Conservation (phyloP, 176 grass and related monocot species). For the Ananas comosus region DNA sequence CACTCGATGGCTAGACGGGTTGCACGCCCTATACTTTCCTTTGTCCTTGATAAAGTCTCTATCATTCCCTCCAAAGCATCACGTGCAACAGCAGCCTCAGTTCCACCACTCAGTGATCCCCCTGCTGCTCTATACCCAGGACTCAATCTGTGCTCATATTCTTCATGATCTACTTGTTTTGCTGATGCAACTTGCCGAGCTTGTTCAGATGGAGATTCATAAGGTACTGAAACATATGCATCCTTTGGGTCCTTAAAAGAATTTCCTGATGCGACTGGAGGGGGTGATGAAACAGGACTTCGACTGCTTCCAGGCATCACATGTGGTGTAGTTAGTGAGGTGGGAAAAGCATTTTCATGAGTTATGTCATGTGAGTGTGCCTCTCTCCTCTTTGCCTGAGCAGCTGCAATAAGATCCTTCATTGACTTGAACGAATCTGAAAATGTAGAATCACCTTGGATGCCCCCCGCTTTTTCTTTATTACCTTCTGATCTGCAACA, state of each 20-base stretch:
- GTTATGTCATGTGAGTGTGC: conserved; percentile 43
- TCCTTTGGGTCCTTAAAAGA: conserved; percentile 39
- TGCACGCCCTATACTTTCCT: conserved; percentile 97
- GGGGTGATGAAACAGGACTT: conserved; percentile 40
- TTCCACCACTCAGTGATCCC: conserved; percentile 40
- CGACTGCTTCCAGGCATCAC: conserved; percentile 56
- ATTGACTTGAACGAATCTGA: conserved; percentile 48
- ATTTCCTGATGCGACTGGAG: conserved; percentile 55
- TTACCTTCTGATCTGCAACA: conserved; percentile 40
- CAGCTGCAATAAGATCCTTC: conserved; percentile 96
- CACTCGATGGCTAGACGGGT: conserved; percentile 90
- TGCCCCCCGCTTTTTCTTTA: conserved; percentile 27
- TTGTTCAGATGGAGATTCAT: conserved; percentile 28
- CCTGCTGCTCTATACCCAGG: conserved; percentile 32
- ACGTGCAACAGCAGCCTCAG: conserved; percentile 74
- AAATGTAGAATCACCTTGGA: conserved; percentile 12
- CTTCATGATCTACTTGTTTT: conserved; percentile 44
- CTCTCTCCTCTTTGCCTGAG: conserved; percentile 83
- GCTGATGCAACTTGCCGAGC: conserved; percentile 27
- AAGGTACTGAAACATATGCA: conserved; percentile 28
- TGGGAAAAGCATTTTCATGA: conserved; percentile 39
- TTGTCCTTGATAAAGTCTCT: conserved; percentile 94
- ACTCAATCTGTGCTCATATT: conserved; percentile 42
- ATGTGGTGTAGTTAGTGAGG: conserved; percentile 32
- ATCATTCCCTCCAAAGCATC: conserved; percentile 91